Conservation (phyloP, 2,329 filamentous ascomycete genomes). For the Penicillium vulpinum region DNA sequence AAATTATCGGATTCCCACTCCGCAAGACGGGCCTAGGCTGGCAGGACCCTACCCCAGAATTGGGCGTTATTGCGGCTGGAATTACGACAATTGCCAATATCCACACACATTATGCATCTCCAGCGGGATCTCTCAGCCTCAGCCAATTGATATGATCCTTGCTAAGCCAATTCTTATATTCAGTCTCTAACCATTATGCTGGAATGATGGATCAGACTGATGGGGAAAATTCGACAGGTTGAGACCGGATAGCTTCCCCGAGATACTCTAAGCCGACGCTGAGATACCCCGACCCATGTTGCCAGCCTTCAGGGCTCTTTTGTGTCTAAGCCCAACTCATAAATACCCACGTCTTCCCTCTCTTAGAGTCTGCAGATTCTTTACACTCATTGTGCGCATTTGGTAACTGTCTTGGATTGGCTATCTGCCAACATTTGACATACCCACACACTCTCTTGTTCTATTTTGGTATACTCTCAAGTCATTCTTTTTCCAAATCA, state of each 20-base stretch:
- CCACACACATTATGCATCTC: background rate
- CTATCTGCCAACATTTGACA: slow-evolving; percentile 9
- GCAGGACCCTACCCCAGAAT: slow-evolving; percentile 5
- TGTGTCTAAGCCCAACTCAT: slow-evolving; percentile 10
- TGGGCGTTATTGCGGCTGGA: background rate
- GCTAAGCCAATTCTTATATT: slow-evolving; percentile 1
- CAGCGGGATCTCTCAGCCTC: background rate
- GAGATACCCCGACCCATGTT: slow-evolving; percentile 16
- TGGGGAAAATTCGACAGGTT: slow-evolving; percentile 17
- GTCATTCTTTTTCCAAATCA: background rate
- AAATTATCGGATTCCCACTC: slow-evolving; percentile 9
- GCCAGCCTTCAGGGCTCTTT: background rate
- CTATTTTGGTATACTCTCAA: background rate
- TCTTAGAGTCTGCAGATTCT: background rate
- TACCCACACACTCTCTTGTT: background rate
- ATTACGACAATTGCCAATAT: slow-evolving; percentile 1
- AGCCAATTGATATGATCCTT: background rate
- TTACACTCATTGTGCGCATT: slow-evolving; percentile 9
- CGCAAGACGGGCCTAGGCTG: slow-evolving; percentile 1
- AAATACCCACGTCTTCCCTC: slow-evolving; percentile 17
- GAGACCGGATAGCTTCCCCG: slow-evolving; percentile 4
- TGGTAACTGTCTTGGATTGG: slow-evolving; percentile 9
- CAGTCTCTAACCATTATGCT: slow-evolving; percentile 17
- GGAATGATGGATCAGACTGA: slow-evolving; percentile 24
- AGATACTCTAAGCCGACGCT: slow-evolving; percentile 22